These are phyloP conservation scores for Hymenoscyphus fructigenus DNA, from an alignment of 2,329 filamentous ascomycete species.

Conservation along the genomic window DNA sequence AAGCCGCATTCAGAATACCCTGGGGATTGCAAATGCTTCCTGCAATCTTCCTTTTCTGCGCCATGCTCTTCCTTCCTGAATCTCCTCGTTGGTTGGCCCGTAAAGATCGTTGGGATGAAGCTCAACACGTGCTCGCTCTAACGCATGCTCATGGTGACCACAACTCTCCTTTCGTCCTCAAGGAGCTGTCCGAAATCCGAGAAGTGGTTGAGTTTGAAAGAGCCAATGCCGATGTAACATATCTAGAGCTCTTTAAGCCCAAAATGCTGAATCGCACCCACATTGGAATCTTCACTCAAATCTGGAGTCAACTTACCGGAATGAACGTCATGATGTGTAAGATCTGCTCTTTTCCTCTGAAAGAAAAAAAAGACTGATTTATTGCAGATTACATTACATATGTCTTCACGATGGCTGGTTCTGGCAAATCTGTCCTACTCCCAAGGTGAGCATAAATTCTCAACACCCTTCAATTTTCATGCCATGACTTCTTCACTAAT, in stretches of 20 bases:
- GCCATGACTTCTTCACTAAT: background rate
- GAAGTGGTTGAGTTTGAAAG: constrained; percentile 77
- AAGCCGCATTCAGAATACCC: constrained; percentile 60
- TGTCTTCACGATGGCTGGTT: constrained; percentile 70
- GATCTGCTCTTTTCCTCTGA: constrained; percentile 35
- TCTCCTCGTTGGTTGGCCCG: constrained; percentile 64
- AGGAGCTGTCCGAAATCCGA: constrained; percentile 71
- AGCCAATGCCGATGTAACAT: constrained; percentile 65
- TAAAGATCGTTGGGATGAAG: constrained; percentile 63
- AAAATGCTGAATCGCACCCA: constrained; percentile 72
- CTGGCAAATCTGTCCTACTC: constrained; percentile 59
- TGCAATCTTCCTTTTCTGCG: constrained; percentile 55
- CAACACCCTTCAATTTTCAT: background rate
- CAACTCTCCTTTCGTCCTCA: constrained; percentile 62
- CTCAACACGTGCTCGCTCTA: constrained; percentile 38
- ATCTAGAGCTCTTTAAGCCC: constrained; percentile 70
- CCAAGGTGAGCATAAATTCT: constrained; percentile 37
- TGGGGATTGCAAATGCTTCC: constrained; percentile 66
- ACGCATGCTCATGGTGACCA: constrained; percentile 66
- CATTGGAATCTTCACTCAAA: constrained; percentile 70
- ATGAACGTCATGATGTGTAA: constrained; percentile 78
- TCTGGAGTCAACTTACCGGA: constrained; percentile 74
- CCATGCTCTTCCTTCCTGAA: constrained; percentile 60
- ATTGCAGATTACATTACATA: constrained; percentile 45
- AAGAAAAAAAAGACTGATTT: constrained; percentile 49